A percentile compares a stretch with the other conserved stretches of the same genome.
These are phyloP conservation scores for Dendrobium officinale DNA, from an alignment of 106 monocot genomes.

Conservation along the genomic window DNA sequence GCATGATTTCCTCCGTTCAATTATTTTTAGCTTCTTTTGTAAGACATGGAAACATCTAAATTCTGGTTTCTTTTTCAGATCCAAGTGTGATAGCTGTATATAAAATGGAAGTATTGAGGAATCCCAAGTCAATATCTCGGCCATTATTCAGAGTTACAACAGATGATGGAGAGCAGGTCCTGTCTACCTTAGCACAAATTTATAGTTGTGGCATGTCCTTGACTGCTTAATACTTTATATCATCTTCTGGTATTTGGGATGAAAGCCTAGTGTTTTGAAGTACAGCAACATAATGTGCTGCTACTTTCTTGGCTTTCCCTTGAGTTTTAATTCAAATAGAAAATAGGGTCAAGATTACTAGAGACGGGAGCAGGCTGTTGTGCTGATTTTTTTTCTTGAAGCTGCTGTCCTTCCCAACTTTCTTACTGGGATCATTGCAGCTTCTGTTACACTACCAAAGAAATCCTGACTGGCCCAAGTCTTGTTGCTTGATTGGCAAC, in stretches of 20 bases:
- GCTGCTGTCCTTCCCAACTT: background rate
- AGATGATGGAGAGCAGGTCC: conserved; percentile 75
- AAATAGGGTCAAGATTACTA: background rate
- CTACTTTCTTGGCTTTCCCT: background rate
- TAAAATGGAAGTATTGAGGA: conserved; percentile 92
- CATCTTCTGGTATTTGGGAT: background rate
- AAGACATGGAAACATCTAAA: background rate
- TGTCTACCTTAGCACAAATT: background rate
- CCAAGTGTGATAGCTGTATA: conserved; percentile 37
- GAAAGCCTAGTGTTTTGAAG: background rate
- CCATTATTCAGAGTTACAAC: conserved; percentile 79
- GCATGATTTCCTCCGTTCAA: background rate
- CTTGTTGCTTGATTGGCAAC: background rate
- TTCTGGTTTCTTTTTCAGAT: conserved; percentile 36
- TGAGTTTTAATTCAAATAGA: background rate
- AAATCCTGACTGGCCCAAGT: background rate
- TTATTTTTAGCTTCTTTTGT: background rate
- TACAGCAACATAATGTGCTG: background rate
- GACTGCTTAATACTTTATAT: background rate
- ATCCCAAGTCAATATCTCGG: conserved; percentile 54
- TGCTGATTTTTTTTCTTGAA: background rate
- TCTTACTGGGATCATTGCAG: background rate
- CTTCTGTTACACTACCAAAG: background rate
- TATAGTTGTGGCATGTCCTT: background rate
- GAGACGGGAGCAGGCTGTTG: background rate